Evolutionary conservation across 495 filamentous ascomycete species (phyloP), one percentile per base, ranked within the genome.

Genomic region (Lophiotrema nucula): DNA sequence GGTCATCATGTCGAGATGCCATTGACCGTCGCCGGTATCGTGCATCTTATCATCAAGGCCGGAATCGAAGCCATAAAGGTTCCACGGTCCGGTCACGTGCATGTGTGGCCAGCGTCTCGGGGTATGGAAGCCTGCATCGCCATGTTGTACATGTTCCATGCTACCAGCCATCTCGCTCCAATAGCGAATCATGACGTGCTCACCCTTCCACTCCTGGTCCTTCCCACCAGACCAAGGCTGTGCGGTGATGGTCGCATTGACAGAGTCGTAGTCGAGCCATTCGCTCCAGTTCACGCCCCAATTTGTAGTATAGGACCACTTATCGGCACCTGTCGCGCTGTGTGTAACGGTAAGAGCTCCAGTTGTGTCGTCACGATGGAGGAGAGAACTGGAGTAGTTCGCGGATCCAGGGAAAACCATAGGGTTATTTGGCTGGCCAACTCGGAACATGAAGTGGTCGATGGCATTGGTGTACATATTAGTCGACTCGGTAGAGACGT

Each of bases 131-230:
- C 60, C 70, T 24, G 78, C 63, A 66, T 88, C 86, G 22, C 81
- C 81, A 59, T 86, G 79, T 65, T 87, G 85, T 3, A 82, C 65
- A 56, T 86, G 83, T 58, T 78, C 76, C 60, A 83, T 86, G 55
- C 83, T 87, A 1, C 83, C 86, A 16, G 83, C 77, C 18, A 81
- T 72, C 38, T 77, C 76, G 67, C 77, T 85, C 80, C 78, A 89
- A 67, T 89, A 89, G 58, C 88, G 83, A 23, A 86, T 79, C 2
- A 78, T 75, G 10, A 88, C 70, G 60, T 89, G 86, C 43, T 86
- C 79, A 31, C 82, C 86, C 6, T 76, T 53, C 86, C 86, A 89
- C 23, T 66, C 69, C 66, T 89, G 86, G 1, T 72, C 60, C 23
- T 81, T 75, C 0, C 83, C 84, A 12, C 86, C 86, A 1, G 73